Evolutionary conservation across 2,329 filamentous ascomycete genomes (phyloP), one percentile per base, ranked within the genome.

Genomic region (Niveomyces coronatus): DNA sequence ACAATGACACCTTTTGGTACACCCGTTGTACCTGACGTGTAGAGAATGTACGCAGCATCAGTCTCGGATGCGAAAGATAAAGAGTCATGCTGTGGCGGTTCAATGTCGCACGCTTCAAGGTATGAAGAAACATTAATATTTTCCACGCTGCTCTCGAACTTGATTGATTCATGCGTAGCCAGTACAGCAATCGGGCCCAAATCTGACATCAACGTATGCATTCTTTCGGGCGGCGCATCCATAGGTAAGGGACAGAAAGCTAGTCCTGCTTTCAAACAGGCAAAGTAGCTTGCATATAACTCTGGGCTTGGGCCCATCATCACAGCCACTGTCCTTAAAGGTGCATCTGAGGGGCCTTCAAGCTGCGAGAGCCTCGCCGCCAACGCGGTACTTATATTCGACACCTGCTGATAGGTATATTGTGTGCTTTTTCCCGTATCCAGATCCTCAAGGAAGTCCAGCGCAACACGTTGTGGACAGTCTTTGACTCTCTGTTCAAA

Each of bases 231-330:
- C 3, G 60, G 58, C 0, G 52, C 55, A 31, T 62, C 58, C 20
- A 55, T 47, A 1, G 58, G 54, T n/a, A 62, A 47, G 2, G 60
- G 60, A 32, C 49, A 62, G 39, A 62, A 61, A 8, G 56, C 54
- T 23, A 50, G 42, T 16, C 57, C 58, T 11, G 57, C 53, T 40
- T 61, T 61, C 11, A 62, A 45, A 41, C 51, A 44, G 15, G 47
- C 58, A 7, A 62, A 50, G 34, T 60, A 62, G 11, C 54, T 51
- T 17, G 58, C 50, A 39, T 62, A 62, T 4, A 62, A 50, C 43
- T 60, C 59, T 1, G 57, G 56, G 10, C 41, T 47, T 4, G 50
- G 47, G 1, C 45, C 47, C 14, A 49, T 45, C 10, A 39, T 23
- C 29, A 49, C 47, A 10, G 47, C 49, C 5, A 47, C 40, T 4